Evolutionary conservation across 2,329 filamentous ascomycete species (phyloP).

Genomic region (Colletotrichum kahawae): DNA sequence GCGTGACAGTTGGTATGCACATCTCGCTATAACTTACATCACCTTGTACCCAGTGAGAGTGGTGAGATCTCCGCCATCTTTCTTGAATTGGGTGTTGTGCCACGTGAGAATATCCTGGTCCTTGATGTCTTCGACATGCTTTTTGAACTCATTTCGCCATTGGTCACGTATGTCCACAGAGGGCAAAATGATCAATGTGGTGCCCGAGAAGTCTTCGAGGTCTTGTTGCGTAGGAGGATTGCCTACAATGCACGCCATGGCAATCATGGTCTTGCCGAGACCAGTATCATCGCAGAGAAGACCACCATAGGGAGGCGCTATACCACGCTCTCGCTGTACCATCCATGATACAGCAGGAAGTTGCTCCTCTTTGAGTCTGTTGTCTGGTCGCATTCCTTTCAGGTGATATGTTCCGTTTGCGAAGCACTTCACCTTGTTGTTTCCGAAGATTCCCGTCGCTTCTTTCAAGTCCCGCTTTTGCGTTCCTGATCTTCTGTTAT

Average conservation of each 20-base stretch:
- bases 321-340: slow-evolving; percentile 50
- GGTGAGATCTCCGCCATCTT: neutral
- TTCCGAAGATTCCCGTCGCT: neutral
- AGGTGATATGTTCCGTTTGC: neutral
- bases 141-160: neutral
- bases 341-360: slow-evolving; percentile 58
- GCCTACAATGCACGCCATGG: slow-evolving; percentile 36
- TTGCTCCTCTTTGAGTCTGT: slow-evolving; percentile 36
- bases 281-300: slow-evolving; percentile 69
- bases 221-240: slow-evolving; percentile 42
- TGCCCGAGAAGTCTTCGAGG: slow-evolving; percentile 33
- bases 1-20: neutral
- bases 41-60: neutral
- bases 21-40: neutral
- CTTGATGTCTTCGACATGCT: neutral
- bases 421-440: neutral
- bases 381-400: neutral
- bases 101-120: neutral
- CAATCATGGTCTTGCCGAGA: slow-evolving; percentile 66
- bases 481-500: neutral
- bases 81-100: neutral
- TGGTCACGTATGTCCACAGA: slow-evolving; percentile 7
- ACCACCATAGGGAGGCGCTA: slow-evolving; percentile 50
- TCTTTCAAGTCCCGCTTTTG: neutral
- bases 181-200: slow-evolving; percentile 38